Evolutionary conservation across 1,139 yeast species (phyloP), one percentile per base, ranked within the genome.

Genomic region (Magnusiomyces tetraspermus): DNA sequence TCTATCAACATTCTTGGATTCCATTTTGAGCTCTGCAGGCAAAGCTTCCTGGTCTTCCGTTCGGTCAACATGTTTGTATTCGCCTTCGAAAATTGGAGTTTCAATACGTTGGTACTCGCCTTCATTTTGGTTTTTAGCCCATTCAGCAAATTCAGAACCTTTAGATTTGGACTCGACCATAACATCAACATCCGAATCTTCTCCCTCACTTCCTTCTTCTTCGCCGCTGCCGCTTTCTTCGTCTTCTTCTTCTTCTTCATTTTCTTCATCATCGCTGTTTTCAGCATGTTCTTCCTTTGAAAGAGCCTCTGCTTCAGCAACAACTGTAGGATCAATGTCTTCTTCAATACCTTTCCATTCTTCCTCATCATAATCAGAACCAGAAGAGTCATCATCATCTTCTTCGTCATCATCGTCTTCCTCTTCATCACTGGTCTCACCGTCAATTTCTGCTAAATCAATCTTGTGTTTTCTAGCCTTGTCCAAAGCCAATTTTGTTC

Each of bases 131-230:
- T 54, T 38, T 52, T 72, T 73, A 1, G 82, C 82, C 85, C 85
- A 80, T 2, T 71, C 73, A 55, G 75, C 76, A 58, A 77, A 79
- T 23, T 71, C 73, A 13, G 71, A 74, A 3, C 78, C 83, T 40
- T 67, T 71, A 1, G 69, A 62, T 58, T 24, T 59, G 1, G 59
- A 62, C 1, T 60, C 67, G 2, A 55, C 63, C 2, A 56, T 65
- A 10, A 55, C 60, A 10, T 52, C 63, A 2, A 55, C 63, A 24
- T 53, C 65, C 1, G 54, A 57, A 1, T 51, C 57, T 0, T 53
- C 59, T 1, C 46, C 57, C 1, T 50, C 57, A 2, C 48, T 57
- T 11, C 44, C 59, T 21, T 53, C 59, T 15, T 50, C 57, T 15
- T 55, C 59, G 0, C 51, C 59, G 1, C 56, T 59, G 1, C 50